A percentile compares a stretch with the other conserved stretches of the same genome.
phyloP scores from a whole-genome alignment of 2,329 filamentous ascomycete genomes.

The Diaporthe velutina region DNA sequence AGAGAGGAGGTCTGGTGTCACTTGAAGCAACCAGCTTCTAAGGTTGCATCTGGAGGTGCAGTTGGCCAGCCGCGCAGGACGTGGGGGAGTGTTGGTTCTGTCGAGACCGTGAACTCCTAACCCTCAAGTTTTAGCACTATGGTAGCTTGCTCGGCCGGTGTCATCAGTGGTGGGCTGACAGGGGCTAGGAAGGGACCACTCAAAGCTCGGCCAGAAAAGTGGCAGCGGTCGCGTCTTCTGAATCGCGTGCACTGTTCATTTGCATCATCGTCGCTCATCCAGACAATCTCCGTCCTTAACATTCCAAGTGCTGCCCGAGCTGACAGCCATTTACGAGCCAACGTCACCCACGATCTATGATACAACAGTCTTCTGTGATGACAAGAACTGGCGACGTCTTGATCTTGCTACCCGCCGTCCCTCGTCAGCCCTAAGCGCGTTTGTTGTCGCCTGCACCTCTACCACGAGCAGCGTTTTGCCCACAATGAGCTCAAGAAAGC shows the following conservation, averaged over 20 bases:
- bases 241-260: conserved; percentile 36
- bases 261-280: conserved; percentile 38
- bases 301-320: neutral
- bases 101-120: neutral
- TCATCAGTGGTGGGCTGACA: conserved; percentile 1
- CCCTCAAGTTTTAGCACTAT: neutral
- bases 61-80: neutral
- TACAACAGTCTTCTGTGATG: neutral
- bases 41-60: neutral
- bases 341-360: neutral
- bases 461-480: conserved; percentile 10
- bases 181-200: conserved; percentile 21
- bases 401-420: neutral
- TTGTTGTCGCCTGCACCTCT: conserved; percentile 19
- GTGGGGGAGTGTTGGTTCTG: neutral
- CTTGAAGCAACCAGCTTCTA: neutral
- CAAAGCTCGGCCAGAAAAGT: conserved; percentile 33
- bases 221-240: conserved; percentile 37
- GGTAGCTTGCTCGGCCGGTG: neutral
- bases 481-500: conserved; percentile 64
- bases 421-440: conserved; percentile 21
- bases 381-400: neutral
- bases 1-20: neutral
- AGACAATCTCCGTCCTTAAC: neutral
- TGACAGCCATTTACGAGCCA: neutral